These are phyloP conservation scores for Neurospora sp. DNA, from an alignment of 495 filamentous ascomycete genomes.

Conservation along the genomic window DNA sequence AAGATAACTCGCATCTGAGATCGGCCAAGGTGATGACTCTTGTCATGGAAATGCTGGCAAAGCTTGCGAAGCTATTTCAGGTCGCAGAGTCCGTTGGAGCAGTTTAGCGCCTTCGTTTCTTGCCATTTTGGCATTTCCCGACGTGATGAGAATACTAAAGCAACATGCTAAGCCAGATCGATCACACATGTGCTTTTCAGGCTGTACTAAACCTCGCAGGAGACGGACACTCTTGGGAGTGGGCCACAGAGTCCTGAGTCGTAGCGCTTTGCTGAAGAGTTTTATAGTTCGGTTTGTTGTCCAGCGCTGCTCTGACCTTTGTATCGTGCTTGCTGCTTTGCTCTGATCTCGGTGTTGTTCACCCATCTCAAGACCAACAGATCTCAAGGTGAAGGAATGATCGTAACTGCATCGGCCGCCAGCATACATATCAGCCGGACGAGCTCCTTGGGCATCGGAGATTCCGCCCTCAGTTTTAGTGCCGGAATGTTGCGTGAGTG, in stretches of 20 bases:
- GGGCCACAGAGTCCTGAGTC: neutral
- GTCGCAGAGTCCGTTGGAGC: neutral
- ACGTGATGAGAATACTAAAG: neutral
- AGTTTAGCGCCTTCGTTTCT: neutral
- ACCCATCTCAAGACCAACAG: neutral
- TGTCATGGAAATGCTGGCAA: neutral
- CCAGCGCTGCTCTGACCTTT: neutral
- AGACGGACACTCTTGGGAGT: neutral
- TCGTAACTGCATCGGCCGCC: neutral
- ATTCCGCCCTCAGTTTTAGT: neutral
- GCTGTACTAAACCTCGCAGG: neutral
- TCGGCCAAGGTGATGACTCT: neutral
- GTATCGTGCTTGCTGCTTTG: neutral
- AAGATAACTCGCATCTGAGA: neutral
- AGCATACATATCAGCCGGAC: neutral
- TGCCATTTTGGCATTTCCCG: neutral
- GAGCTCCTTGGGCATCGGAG: no score
- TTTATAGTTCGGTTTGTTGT: neutral
- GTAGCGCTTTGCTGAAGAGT: neutral
- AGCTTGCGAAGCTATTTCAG: neutral
- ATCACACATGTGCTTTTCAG: neutral
- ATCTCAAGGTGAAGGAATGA: neutral
- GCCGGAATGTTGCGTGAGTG: neutral
- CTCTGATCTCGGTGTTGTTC: neutral
- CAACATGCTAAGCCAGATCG: neutral